phyloP scores from a whole-genome alignment of 345 rosid genomes.

The Eucalyptus pumila region DNA sequence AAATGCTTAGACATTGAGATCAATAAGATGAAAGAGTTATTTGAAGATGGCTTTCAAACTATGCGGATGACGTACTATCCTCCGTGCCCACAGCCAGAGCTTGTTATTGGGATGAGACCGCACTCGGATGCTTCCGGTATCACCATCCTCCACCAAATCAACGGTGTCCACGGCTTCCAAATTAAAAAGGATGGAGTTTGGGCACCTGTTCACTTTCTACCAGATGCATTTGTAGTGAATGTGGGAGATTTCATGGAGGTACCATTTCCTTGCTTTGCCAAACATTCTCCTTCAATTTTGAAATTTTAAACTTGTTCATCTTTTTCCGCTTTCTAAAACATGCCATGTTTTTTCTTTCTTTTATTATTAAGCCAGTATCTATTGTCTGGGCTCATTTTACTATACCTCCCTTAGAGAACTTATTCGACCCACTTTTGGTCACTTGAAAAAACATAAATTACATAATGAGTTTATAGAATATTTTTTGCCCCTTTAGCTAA shows the following conservation, averaged over 20 bases:
- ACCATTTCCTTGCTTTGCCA: not conserved
- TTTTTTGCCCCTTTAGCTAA: not conserved
- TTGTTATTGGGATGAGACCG: conserved; percentile 4
- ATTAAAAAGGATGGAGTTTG: conserved; percentile 5
- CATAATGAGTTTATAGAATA: not conserved
- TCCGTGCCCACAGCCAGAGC: conserved; percentile 6
- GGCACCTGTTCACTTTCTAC: not conserved
- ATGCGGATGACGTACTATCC: conserved; percentile 14
- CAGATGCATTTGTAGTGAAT: conserved; percentile 1
- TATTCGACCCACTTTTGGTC: not conserved
- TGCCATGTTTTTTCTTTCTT: not conserved
- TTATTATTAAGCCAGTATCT: not conserved
- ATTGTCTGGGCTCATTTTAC: not conserved
- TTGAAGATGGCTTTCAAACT: conserved; percentile 18
- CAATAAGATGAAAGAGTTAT: conserved; percentile 7
- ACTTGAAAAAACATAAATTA: not conserved
- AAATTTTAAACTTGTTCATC: not conserved
- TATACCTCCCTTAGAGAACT: not conserved
- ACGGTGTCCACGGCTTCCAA: conserved; percentile 3
- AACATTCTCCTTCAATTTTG: not conserved
- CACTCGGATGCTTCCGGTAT: conserved; percentile 4
- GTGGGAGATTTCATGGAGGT: conserved; percentile 12
- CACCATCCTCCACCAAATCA: conserved; percentile 8
- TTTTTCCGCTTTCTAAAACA: not conserved
- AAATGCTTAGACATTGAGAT: not conserved